phyloP scores from a whole-genome alignment of 768 basidiomycete species.

The Rhodosporidiobolus sp. region DNA sequence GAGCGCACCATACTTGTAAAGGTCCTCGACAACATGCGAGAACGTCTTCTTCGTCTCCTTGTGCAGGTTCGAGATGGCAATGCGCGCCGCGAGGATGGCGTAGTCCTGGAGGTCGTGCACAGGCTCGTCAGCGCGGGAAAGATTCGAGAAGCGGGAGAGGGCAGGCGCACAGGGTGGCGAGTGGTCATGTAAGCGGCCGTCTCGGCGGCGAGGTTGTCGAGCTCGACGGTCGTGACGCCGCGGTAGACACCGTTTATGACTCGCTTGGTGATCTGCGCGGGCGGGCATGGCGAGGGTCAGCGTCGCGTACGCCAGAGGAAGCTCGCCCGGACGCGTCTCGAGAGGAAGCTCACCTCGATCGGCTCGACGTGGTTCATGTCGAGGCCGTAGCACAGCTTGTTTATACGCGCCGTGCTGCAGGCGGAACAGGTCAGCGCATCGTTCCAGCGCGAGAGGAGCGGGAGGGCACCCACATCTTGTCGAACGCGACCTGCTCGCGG shows the following conservation, averaged over 20 bases:
- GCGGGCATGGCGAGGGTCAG: background rate
- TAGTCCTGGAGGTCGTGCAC: conserved; percentile 82
- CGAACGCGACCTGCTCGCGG: conserved; percentile 88
- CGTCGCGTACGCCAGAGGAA: background rate
- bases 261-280: conserved; percentile 46
- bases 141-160: background rate
- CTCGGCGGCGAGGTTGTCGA: conserved; percentile 58
- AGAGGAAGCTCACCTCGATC: conserved; percentile 57
- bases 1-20: conserved; percentile 80
- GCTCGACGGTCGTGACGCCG: conserved; percentile 93
- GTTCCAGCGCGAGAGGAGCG: no score
- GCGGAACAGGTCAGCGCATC: background rate
- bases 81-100: conserved; percentile 94
- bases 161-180: conserved; percentile 39
- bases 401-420: conserved; percentile 45
- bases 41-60: conserved; percentile 99
- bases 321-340: conserved; percentile 7
- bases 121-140: background rate
- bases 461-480: conserved; percentile 61
- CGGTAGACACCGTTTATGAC: conserved; percentile 90
- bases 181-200: conserved; percentile 97
- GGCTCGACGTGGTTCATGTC: conserved; percentile 89
- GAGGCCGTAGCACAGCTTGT: conserved; percentile 84
- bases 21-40: conserved; percentile 82
- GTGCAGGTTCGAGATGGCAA: conserved; percentile 97